phyloP scores from a whole-genome alignment of 225 moss, liverwort and hornwort genomes.

The Neckera pumila region DNA sequence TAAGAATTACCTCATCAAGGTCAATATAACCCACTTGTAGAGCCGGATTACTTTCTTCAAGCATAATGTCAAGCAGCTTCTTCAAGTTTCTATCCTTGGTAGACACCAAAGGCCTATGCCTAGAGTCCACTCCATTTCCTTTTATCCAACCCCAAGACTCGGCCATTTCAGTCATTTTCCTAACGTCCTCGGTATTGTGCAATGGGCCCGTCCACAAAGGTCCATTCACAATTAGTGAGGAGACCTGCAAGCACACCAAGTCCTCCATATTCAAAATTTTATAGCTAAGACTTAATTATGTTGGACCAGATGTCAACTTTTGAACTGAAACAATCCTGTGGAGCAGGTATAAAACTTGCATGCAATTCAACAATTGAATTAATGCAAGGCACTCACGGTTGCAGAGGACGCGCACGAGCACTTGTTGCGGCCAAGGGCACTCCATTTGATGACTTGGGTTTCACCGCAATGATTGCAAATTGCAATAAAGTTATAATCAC shows the following conservation, averaged over 20 bases:
- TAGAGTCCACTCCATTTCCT: slow-evolving; percentile 1
- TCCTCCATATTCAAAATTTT: not conserved
- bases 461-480: slow-evolving; percentile 63
- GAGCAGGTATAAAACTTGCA: not conserved
- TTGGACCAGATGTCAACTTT: not conserved
- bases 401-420: slow-evolving; percentile 28
- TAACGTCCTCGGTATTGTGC: slow-evolving; percentile 42
- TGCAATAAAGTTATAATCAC: slow-evolving; percentile 76
- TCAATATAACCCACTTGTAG: slow-evolving; percentile 70
- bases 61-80: slow-evolving; percentile 71
- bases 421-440: slow-evolving; percentile 47
- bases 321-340: not conserved
- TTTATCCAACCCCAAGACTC: slow-evolving; percentile 71
- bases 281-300: not conserved
- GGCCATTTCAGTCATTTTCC: slow-evolving; percentile 55
- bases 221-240: slow-evolving; percentile 54
- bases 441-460: slow-evolving; percentile 69
- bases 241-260: slow-evolving; percentile 24
- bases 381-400: slow-evolving; percentile 3
- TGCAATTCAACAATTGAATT: not conserved
- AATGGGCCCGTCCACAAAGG: slow-evolving; percentile 93
- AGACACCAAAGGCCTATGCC: not conserved
- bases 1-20: slow-evolving; percentile 53
- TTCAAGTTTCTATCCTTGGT: slow-evolving; percentile 50
- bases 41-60: slow-evolving; percentile 70